A percentile compares a stretch with the other conserved stretches of the same genome.
phyloP scores from a whole-genome alignment of 495 filamentous ascomycete species.

The Thermochaetoides thermophila region DNA sequence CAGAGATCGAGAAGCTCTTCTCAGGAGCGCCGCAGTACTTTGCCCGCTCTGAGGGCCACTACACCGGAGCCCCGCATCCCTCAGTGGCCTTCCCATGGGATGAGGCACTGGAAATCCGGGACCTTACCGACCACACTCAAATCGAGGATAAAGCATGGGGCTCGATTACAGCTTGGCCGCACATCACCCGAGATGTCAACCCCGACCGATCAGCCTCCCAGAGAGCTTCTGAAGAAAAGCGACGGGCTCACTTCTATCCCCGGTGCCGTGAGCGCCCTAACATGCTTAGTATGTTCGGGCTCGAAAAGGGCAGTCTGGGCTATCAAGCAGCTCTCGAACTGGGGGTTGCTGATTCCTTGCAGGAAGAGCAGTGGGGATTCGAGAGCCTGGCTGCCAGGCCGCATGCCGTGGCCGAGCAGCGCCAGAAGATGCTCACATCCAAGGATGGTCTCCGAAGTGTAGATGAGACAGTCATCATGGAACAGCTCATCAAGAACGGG shows the following conservation, averaged over 20 bases:
- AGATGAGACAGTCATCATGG: constrained; percentile 35
- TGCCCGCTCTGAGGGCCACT: constrained; percentile 38
- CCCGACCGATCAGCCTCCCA: constrained; percentile 24
- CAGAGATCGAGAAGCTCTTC: constrained; percentile 54
- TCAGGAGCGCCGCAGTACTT: constrained; percentile 68
- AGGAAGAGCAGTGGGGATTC: constrained; percentile 37
- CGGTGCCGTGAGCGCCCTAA: constrained; percentile 47
- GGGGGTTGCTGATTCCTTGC: constrained; percentile 45
- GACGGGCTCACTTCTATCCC: constrained; percentile 42
- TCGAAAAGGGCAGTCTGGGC: constrained; percentile 62
- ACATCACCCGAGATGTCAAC: constrained; percentile 30
- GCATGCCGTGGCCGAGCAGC: constrained; percentile 29
- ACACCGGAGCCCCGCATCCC: constrained; percentile 42
- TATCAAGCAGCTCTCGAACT: constrained; percentile 60
- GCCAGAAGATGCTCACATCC: constrained; percentile 32
- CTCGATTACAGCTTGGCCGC: constrained; percentile 35
- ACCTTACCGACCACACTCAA: constrained; percentile 46
- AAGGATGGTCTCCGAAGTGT: constrained; percentile 36
- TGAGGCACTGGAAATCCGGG: constrained; percentile 43
- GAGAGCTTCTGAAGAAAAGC: constrained; percentile 21
- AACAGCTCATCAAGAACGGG: constrained; percentile 34
- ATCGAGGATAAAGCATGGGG: constrained; percentile 42
- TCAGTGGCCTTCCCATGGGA: constrained; percentile 59
- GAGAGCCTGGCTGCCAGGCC: constrained; percentile 28
- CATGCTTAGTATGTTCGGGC: constrained; percentile 61